phyloP scores from a whole-genome alignment of 1,284 basidiomycete species.

The Boletus albobrunnescens region DNA sequence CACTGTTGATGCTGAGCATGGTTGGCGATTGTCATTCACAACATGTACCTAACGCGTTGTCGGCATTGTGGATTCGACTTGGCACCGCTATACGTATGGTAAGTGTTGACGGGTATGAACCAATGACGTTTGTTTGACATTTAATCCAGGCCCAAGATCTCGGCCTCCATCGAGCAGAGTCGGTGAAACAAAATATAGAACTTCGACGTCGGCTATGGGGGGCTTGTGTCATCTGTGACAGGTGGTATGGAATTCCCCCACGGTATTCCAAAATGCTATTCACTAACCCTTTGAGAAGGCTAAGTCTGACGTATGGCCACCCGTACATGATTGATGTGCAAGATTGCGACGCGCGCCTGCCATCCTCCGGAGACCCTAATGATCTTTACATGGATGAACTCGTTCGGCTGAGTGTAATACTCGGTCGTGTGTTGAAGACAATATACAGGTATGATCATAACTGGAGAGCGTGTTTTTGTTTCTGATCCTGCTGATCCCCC shows the following conservation, averaged over 20 bases:
- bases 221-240: slow-evolving; percentile 84
- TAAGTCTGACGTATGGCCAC: slow-evolving; percentile 76
- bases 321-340: slow-evolving; percentile 90
- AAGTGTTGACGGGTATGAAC: slow-evolving; percentile 23
- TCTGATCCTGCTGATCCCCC: slow-evolving; percentile 12
- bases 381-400: slow-evolving; percentile 82
- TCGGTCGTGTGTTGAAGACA: slow-evolving; percentile 86
- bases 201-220: slow-evolving; percentile 85
- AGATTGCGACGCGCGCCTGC: slow-evolving; percentile 89
- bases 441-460: slow-evolving; percentile 66
- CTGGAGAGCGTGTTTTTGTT: not conserved
- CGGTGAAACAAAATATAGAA: slow-evolving; percentile 75
- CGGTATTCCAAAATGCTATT: slow-evolving; percentile 2
- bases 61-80: slow-evolving; percentile 72
- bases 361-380: slow-evolving; percentile 69
- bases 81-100: slow-evolving; percentile 85
- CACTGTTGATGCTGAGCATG: slow-evolving; percentile 81
- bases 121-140: slow-evolving; percentile 10
- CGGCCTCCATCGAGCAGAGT: slow-evolving; percentile 83
- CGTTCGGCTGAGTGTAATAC: slow-evolving; percentile 80
- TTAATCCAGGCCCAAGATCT: slow-evolving; percentile 79
- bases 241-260: slow-evolving; percentile 58
- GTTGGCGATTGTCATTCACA: slow-evolving; percentile 76
- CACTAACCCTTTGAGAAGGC: slow-evolving; percentile 42
- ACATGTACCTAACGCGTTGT: slow-evolving; percentile 72